Percentiles rank a stretch among this genome's conserved stretches.
Conservation (phyloP, 371 early-diverging fungal genomes). For the Phascolomyces articulosus region DNA sequence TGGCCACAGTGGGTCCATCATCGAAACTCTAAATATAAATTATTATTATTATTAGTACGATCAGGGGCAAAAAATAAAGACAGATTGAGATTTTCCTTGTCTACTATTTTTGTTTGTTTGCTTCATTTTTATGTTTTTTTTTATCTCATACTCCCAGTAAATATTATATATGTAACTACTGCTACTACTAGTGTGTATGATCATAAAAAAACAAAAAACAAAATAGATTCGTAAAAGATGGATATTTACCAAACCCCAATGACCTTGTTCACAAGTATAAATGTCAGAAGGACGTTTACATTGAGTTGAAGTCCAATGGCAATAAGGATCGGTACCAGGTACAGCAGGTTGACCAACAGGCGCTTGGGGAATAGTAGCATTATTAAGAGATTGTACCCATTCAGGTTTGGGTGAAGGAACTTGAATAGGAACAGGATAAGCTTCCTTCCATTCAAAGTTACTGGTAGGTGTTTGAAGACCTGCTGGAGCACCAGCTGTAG, state of each 20-base stretch:
- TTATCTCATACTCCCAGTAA: background rate
- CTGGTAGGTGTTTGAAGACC: conserved; percentile 18
- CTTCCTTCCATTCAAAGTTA: conserved; percentile 22
- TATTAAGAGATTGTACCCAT: conserved; percentile 16
- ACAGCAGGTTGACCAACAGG: conserved; percentile 12
- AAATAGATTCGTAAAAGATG: background rate
- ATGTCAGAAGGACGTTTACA: conserved; percentile 55
- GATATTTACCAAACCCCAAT: conserved; percentile 51
- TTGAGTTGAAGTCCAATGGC: conserved; percentile 60
- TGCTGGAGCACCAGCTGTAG: background rate
- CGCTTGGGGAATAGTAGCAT: conserved; percentile 17
- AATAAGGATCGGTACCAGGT: conserved; percentile 38
- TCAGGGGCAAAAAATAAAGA: no score
- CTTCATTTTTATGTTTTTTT: background rate
- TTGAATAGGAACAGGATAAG: conserved; percentile 16
- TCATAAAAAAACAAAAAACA: background rate
- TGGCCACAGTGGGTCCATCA: conserved; percentile 43
- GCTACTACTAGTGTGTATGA: no score
- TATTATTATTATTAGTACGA: no score
- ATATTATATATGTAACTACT: no score
- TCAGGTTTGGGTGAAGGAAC: conserved; percentile 25
- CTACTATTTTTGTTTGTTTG: background rate
- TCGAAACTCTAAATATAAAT: conserved; percentile 20
- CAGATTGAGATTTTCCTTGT: background rate
- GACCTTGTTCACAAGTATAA: conserved; percentile 52